Conservation (phyloP, 305 asterid species). For the Stenogyne calaminthoides region DNA sequence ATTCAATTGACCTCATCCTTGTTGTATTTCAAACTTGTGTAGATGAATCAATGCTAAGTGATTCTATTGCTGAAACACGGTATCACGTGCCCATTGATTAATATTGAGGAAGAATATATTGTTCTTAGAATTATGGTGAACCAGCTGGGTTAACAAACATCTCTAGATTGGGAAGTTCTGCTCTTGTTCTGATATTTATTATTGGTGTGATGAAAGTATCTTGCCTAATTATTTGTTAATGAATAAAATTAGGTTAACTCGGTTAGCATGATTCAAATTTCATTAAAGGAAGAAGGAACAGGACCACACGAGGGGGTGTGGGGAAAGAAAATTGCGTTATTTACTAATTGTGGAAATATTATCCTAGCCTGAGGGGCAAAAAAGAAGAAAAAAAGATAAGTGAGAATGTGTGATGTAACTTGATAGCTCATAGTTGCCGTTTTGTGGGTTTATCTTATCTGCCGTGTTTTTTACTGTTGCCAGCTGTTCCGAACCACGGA, state of each 20-base stretch:
- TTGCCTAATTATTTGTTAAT: not conserved
- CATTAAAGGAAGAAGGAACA: no score
- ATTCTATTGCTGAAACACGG: not conserved
- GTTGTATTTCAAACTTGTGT: constrained; percentile 13
- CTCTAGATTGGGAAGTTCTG: not conserved
- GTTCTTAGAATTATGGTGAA: not conserved
- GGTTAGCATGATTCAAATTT: not conserved
- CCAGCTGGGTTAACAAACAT: not conserved
- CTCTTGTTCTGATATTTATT: not conserved
- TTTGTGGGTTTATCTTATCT: not conserved
- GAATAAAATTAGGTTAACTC: not conserved
- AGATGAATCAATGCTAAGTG: not conserved
- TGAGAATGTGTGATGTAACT: not conserved
- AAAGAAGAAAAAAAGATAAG: no score
- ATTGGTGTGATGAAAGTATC: not conserved
- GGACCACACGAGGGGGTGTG: not conserved
- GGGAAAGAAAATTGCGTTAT: no score
- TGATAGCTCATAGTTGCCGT: not conserved
- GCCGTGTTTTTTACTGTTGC: not conserved
- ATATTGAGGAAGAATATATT: not conserved
- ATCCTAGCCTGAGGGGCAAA: not conserved
- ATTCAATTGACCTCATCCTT: constrained; percentile 16
- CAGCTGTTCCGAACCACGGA: no score
- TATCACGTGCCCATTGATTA: not conserved
- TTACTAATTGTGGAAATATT: not conserved